Evolutionary conservation across 345 rosid genomes (phyloP).

Genomic region (Kernera saxatilis): DNA sequence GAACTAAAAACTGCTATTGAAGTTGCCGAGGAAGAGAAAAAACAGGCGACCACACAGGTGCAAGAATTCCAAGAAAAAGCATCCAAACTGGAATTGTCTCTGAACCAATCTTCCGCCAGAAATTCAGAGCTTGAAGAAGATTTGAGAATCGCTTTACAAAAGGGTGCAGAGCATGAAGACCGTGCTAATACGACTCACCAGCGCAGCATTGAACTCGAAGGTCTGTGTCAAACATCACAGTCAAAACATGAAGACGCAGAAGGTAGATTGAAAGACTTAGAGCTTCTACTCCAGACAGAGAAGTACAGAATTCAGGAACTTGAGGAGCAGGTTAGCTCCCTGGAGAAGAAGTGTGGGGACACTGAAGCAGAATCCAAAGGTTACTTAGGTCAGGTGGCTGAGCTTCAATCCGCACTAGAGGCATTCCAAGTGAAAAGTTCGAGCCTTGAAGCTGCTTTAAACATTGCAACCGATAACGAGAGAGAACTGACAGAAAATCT

Average conservation of each 20-base stretch:
- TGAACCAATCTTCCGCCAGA: conserved; percentile 40
- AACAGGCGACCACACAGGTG: conserved; percentile 37
- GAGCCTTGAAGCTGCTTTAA: conserved; percentile 67
- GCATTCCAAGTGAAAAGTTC: conserved; percentile 60
- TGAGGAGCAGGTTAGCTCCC: conserved; percentile 60
- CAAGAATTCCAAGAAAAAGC: conserved; percentile 51
- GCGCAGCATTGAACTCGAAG: conserved; percentile 67
- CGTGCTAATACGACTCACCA: conserved; percentile 53
- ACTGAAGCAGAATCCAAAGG: conserved; percentile 61
- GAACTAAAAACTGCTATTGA: conserved; percentile 45
- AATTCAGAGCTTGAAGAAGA: conserved; percentile 58
- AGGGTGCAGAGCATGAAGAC: conserved; percentile 66
- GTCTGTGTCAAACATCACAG: conserved; percentile 52
- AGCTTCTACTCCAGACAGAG: conserved; percentile 87
- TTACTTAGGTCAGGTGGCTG: conserved; percentile 45
- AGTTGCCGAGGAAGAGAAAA: conserved; percentile 59
- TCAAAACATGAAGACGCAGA: conserved; percentile 69
- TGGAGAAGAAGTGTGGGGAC: conserved; percentile 63
- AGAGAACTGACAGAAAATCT: conserved; percentile 51
- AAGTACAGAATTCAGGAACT: conserved; percentile 87
- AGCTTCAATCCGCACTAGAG: conserved; percentile 68
- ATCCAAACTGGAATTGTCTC: conserved; percentile 48
- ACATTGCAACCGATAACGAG: conserved; percentile 58
- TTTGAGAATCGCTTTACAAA: conserved; percentile 45
- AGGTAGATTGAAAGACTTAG: conserved; percentile 69